Percentiles rank a stretch among this genome's conserved stretches.
These are phyloP conservation scores for Agrocybe praecox DNA, from an alignment of 768 basidiomycete species.

Conservation along the genomic window DNA sequence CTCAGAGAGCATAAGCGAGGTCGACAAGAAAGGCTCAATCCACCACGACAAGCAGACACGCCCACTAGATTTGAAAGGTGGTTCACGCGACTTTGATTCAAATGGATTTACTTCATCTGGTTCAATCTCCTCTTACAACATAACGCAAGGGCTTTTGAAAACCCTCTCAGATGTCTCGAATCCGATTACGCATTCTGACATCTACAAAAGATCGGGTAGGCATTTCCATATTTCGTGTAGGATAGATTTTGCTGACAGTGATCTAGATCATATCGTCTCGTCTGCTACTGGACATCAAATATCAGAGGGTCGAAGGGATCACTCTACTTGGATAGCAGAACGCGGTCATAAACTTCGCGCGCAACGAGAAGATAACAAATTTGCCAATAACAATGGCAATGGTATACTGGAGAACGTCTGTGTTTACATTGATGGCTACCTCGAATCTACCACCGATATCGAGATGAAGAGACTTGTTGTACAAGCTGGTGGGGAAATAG, in stretches of 20 bases:
- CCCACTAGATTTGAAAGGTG: neutral
- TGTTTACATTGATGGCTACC: conserved; percentile 73
- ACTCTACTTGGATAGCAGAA: conserved; percentile 39
- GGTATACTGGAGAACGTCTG: conserved; percentile 44
- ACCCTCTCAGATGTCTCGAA: conserved; percentile 68
- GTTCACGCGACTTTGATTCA: neutral
- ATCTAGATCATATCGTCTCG: conserved; percentile 59
- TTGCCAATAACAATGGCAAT: conserved; percentile 5
- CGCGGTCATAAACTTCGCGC: conserved; percentile 47
- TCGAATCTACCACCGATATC: conserved; percentile 73
- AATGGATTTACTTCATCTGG: neutral
- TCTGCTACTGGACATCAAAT: conserved; percentile 72
- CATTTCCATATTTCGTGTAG: neutral
- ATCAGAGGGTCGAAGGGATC: conserved; percentile 42
- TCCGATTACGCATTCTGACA: conserved; percentile 78
- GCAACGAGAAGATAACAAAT: conserved; percentile 20
- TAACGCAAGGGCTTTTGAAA: conserved; percentile 62
- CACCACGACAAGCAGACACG: no score
- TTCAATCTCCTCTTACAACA: conserved; percentile 7
- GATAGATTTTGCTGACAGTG: neutral
- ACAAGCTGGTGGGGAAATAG: conserved; percentile 64
- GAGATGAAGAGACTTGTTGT: conserved; percentile 74
- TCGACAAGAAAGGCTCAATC: neutral
- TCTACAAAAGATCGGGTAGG: conserved; percentile 60
- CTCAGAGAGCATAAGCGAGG: neutral